These are phyloP conservation scores for Sphagnurus paluster DNA, from an alignment of 1,284 basidiomycete species.

Conservation along the genomic window DNA sequence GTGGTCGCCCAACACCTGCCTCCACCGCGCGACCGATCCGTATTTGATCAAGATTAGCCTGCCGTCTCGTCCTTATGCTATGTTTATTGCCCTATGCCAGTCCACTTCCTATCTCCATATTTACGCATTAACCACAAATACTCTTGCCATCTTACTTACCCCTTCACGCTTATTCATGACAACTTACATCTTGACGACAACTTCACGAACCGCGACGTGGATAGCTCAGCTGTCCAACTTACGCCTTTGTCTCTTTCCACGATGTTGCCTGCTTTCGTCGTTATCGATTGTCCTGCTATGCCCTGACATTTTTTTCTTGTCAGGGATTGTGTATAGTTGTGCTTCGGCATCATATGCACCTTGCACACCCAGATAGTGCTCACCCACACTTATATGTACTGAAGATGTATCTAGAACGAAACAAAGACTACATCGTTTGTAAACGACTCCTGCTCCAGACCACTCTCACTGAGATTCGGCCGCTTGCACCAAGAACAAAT, in stretches of 20 bases:
- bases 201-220: slow-evolving; percentile 9
- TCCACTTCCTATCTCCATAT: slow-evolving; percentile 9
- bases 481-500: slow-evolving; percentile 42
- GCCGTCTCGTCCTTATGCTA: slow-evolving; percentile 13
- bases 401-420: slow-evolving; percentile 18
- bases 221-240: slow-evolving; percentile 1
- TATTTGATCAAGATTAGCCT: slow-evolving; percentile 24
- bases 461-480: slow-evolving; percentile 8
- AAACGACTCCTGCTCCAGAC: background rate
- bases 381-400: too few relatives aligned
- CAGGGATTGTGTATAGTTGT: slow-evolving; percentile 14
- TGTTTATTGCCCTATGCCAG: slow-evolving; percentile 16
- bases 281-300: slow-evolving; percentile 14
- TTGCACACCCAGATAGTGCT: slow-evolving; percentile 2
- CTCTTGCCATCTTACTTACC: background rate
- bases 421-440: slow-evolving; percentile 9
- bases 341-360: slow-evolving; percentile 9
- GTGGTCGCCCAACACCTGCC: slow-evolving; percentile 53
- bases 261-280: slow-evolving; percentile 12
- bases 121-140: slow-evolving; percentile 1
- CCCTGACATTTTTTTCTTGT: slow-evolving; percentile 5
- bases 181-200: slow-evolving; percentile 12
- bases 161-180: slow-evolving; percentile 11
- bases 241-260: slow-evolving; percentile 3
- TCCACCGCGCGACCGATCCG: slow-evolving; percentile 36